phyloP scores from a whole-genome alignment of 2,329 filamentous ascomycete genomes.

The Aureobasidium sp. region DNA sequence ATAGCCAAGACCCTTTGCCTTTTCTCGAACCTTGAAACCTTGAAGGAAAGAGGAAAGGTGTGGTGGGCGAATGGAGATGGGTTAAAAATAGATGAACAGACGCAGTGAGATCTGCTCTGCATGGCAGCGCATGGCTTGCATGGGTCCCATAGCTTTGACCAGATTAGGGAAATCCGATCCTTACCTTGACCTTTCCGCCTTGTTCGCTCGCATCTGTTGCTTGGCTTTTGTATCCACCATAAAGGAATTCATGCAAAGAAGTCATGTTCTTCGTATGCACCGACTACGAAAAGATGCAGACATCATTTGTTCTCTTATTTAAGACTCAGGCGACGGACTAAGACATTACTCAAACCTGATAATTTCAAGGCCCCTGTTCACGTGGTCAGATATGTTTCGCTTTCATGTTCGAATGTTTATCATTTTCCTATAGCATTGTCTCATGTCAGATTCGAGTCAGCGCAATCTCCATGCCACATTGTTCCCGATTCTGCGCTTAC shows the following conservation, averaged over 20 bases:
- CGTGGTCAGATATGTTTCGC: background rate
- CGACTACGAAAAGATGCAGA: background rate
- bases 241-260: background rate
- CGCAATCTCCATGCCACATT: background rate
- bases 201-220: background rate
- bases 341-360: background rate
- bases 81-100: conserved; percentile 6
- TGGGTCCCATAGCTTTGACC: background rate
- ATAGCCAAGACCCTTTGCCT: background rate
- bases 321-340: background rate
- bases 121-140: background rate
- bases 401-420: background rate
- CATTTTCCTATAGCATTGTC: background rate
- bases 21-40: background rate
- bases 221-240: conserved; percentile 3
- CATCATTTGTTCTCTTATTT: background rate
- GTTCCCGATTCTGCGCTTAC: background rate
- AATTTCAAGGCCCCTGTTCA: background rate
- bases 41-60: background rate
- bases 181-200: background rate
- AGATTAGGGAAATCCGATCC: background rate
- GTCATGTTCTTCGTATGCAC: background rate
- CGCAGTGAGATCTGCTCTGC: conserved; percentile 3
- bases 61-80: background rate
- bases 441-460: conserved; percentile 4